A percentile compares a stretch with the other conserved stretches of the same genome.
phyloP scores from a whole-genome alignment of 305 asterid genomes.

The Euphrasia arctica region DNA sequence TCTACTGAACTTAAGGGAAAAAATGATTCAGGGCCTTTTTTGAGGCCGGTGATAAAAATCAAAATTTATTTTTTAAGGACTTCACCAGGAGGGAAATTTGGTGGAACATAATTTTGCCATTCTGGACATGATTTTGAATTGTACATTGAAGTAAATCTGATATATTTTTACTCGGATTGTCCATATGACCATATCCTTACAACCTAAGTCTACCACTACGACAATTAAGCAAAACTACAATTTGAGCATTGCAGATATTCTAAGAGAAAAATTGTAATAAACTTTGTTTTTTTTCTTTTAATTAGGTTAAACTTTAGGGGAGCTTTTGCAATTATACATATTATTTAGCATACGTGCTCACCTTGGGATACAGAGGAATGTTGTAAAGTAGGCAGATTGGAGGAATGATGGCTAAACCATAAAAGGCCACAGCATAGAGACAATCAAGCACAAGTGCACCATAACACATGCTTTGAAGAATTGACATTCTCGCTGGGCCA shows the following conservation, averaged over 20 bases:
- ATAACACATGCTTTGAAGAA: constrained; percentile 51
- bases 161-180: too few relatives aligned
- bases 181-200: too few relatives aligned
- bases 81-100: neutral
- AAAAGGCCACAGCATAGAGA: constrained; percentile 40
- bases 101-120: neutral
- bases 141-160: too few relatives aligned
- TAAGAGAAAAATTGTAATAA: too few relatives aligned
- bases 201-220: neutral
- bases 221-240: neutral
- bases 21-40: too few relatives aligned
- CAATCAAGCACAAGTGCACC: constrained; percentile 29
- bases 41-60: neutral
- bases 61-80: too few relatives aligned
- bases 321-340: neutral
- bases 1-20: too few relatives aligned
- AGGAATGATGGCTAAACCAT: constrained; percentile 47
- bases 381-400: constrained; percentile 33
- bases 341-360: neutral
- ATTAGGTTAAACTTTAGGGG: neutral
- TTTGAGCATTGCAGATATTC: too few relatives aligned
- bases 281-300: too few relatives aligned
- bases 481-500: constrained; percentile 44
- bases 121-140: too few relatives aligned
- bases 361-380: constrained; percentile 43